Evolutionary conservation across 768 basidiomycete species (phyloP).

Genomic region (Russula olivacea): DNA sequence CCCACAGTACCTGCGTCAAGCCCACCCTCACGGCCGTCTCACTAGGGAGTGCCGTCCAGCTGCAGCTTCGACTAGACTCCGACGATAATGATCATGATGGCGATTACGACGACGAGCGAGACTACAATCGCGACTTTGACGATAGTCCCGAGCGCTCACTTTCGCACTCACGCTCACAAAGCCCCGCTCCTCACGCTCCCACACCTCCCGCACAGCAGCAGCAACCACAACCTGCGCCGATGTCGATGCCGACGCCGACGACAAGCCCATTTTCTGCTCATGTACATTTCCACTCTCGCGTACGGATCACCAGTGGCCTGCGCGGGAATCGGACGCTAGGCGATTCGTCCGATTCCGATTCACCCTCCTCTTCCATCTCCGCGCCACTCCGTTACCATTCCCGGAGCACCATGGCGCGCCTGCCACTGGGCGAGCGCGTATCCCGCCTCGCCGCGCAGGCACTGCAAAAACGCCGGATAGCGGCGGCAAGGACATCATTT

Average conservation of each 20-base stretch:
- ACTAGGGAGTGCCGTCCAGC: not conserved
- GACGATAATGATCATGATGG: conserved; percentile 13
- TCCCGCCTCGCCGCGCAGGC: conserved; percentile 30
- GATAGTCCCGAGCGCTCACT: not conserved
- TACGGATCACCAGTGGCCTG: conserved; percentile 70
- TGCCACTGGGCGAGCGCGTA: conserved; percentile 56
- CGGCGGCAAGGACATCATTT: not conserved
- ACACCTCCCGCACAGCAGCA: not conserved
- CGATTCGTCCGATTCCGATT: conserved; percentile 24
- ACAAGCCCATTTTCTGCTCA: conserved; percentile 27
- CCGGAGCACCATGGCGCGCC: conserved; percentile 50
- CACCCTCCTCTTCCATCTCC: conserved; percentile 72
- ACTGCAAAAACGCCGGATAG: conserved; percentile 19
- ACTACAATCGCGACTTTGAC: not conserved
- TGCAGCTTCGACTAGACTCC: not conserved
- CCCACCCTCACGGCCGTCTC: not conserved
- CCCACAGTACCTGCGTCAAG: not conserved
- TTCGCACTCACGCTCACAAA: not conserved
- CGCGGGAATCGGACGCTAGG: conserved; percentile 29
- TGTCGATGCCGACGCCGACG: not conserved
- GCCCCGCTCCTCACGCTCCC: not conserved
- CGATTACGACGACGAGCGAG: conserved; percentile 10
- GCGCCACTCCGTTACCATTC: conserved; percentile 60
- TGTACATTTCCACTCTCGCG: conserved; percentile 68
- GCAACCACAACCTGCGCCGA: not conserved